Evolutionary conservation across 225 moss, liverwort and hornwort genomes (phyloP).

Genomic region (Polytrichum commune): DNA sequence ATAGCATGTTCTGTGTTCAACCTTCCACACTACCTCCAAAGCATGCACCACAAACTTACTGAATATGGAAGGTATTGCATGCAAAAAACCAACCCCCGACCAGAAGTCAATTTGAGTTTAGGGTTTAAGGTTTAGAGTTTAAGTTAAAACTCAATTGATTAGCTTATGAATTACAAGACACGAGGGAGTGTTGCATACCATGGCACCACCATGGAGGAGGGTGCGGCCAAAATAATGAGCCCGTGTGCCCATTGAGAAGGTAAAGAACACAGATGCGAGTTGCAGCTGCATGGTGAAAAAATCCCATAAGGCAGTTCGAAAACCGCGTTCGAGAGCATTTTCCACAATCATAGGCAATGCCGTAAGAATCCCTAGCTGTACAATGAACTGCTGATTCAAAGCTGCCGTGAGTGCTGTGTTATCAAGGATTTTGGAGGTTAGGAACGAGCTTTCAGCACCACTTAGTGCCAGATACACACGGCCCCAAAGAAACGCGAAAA

Average conservation of each 20-base stretch:
- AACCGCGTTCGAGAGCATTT: constrained; percentile 92
- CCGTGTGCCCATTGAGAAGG: constrained; percentile 98
- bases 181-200: constrained; percentile 32
- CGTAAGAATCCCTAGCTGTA: constrained; percentile 88
- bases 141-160: too few species aligned
- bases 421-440: constrained; percentile 34
- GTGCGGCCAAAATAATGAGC: constrained; percentile 94
- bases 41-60: too few species aligned
- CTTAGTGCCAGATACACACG: constrained; percentile 92
- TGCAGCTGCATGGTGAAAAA: constrained; percentile 98
- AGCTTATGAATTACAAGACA: too few species aligned
- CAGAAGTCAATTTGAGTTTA: too few species aligned
- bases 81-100: too few species aligned
- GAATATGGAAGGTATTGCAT: too few species aligned
- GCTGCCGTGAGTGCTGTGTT: constrained; percentile 82
- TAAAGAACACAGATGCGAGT: constrained; percentile 97
- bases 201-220: constrained; percentile 94
- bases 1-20: too few species aligned
- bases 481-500: constrained; percentile 94
- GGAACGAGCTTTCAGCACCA: constrained; percentile 74
- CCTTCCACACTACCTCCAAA: too few species aligned
- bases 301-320: constrained; percentile 85
- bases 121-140: too few species aligned
- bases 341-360: constrained; percentile 99
- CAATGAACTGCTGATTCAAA: constrained; percentile 95